Percentiles rank a stretch among this genome's conserved stretches.
phyloP scores from a whole-genome alignment of 2,329 filamentous ascomycete genomes.

The Xylariaceae sp. region DNA sequence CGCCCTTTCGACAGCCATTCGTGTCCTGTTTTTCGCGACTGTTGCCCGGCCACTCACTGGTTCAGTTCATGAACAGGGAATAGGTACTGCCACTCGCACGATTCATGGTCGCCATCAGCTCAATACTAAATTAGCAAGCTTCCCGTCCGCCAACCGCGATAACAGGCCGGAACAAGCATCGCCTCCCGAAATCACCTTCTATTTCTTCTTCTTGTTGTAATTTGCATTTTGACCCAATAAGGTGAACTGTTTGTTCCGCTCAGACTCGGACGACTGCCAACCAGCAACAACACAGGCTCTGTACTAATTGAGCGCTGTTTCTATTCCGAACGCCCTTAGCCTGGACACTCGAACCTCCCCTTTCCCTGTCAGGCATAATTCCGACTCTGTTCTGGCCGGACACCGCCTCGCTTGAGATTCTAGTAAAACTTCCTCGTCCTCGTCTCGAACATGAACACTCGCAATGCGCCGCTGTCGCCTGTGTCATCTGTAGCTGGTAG shows the following conservation, averaged over 20 bases:
- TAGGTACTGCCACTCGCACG: conserved; percentile 4
- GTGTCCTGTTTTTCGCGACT: conserved; percentile 3
- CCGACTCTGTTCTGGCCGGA: conserved; percentile 21
- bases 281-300: conserved; percentile 2
- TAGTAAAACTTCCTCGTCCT: conserved; percentile 8
- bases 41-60: not conserved
- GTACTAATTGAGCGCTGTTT: not conserved
- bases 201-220: not conserved
- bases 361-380: conserved; percentile 20
- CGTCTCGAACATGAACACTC: conserved; percentile 57
- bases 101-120: conserved; percentile 13
- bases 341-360: conserved; percentile 15
- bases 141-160: not conserved
- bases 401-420: conserved; percentile 15
- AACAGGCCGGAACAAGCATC: not conserved
- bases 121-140: conserved; percentile 2
- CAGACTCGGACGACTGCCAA: not conserved
- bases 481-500: conserved; percentile 70
- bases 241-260: not conserved
- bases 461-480: conserved; percentile 73
- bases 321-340: conserved; percentile 1
- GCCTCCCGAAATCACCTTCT: not conserved
- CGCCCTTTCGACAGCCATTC: not conserved
- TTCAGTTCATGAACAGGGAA: not conserved
- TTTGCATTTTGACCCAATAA: not conserved